Base-by-base conservation (phyloP, 2,329 filamentous ascomycete species). In the Daldinia sp. region DNA sequence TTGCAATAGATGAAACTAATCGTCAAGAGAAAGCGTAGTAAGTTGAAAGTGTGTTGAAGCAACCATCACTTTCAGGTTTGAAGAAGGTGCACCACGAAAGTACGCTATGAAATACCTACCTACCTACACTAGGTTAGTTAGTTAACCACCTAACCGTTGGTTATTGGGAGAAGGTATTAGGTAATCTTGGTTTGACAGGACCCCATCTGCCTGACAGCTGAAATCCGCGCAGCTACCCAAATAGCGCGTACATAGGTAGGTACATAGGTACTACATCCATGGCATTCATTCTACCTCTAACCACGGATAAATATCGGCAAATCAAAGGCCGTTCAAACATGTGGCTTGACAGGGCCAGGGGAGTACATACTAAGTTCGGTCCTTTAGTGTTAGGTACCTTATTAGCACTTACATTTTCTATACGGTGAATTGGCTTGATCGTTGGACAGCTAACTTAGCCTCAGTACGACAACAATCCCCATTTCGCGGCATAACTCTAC, bases 381-480 rank as follows among this genome's bases (percentile, higher is more conserved):
- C n/a, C n/a, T n/a, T 27, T 45, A 25, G 32, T 53, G 48, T 35
- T 30, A 11, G 6, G 4, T 34, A 21, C 50, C 23, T 43, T 37
- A n/a, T n/a, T 41, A 61, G 63, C 58, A 66, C 63, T n/a, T 58
- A 67, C 61, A 64, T 62, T 67, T 67, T 64, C 51, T 6, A 15
- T 27, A 64, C 50, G 53, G 37, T 62, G 58, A 65, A 67, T 61
- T 64, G 58, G 58, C 51, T 62, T 64, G 21, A 55, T 57, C 21
- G 35, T 53, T n/a, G 49, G 15, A 64, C 39, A 67, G 61, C 64
- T 59, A 29, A n/a, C n/a, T 41, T 41, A 63, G 52, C 49, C 52
- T 63, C 53, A 49, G 29, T 39, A 21, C 32, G 32, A 51, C 48
- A 50, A 13, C 34, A 39, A 25, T 25, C 32, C 48, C 48, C 17